A percentile compares a stretch with the other conserved stretches of the same genome.
Evolutionary conservation across 2,329 filamentous ascomycete genomes (phyloP).

Genomic region (Talaromyces sp.): DNA sequence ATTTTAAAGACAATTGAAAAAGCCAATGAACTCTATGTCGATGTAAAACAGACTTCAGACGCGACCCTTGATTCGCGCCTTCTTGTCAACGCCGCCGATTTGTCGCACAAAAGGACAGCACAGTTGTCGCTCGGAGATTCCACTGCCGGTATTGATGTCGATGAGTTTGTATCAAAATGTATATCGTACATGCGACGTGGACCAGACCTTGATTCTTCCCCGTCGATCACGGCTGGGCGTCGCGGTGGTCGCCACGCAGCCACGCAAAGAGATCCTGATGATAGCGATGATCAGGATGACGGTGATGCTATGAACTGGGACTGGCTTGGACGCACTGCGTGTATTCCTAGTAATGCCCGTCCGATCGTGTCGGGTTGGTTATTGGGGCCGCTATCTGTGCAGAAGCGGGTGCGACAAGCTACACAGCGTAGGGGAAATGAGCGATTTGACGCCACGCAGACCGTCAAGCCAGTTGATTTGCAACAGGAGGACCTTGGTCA

Average conservation of each 20-base stretch:
- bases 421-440: constrained; percentile 71
- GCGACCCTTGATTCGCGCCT: constrained; percentile 88
- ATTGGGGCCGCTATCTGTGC: constrained; percentile 82
- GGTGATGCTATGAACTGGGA: constrained; percentile 85
- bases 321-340: constrained; percentile 76
- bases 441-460: constrained; percentile 68
- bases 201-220: constrained; percentile 56
- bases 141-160: constrained; percentile 78
- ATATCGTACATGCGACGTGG: constrained; percentile 82
- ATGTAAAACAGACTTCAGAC: constrained; percentile 85
- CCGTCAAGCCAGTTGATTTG: constrained; percentile 74
- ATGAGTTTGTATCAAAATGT: constrained; percentile 89
- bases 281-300: constrained; percentile 66
- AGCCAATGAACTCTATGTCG: constrained; percentile 66
- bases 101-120: constrained; percentile 76
- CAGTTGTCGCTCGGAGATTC: constrained; percentile 73
- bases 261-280: constrained; percentile 51
- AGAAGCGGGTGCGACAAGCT: constrained; percentile 76
- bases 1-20: constrained; percentile 67
- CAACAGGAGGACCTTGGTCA: constrained; percentile 72
- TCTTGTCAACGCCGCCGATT: constrained; percentile 76
- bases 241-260: constrained; percentile 33
- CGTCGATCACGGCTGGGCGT: constrained; percentile 42
- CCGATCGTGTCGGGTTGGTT: constrained; percentile 82
- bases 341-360: constrained; percentile 70